Evolutionary conservation across 805 yeast genomes (phyloP).

Genomic region (Metschnikowia bowlesiae): DNA sequence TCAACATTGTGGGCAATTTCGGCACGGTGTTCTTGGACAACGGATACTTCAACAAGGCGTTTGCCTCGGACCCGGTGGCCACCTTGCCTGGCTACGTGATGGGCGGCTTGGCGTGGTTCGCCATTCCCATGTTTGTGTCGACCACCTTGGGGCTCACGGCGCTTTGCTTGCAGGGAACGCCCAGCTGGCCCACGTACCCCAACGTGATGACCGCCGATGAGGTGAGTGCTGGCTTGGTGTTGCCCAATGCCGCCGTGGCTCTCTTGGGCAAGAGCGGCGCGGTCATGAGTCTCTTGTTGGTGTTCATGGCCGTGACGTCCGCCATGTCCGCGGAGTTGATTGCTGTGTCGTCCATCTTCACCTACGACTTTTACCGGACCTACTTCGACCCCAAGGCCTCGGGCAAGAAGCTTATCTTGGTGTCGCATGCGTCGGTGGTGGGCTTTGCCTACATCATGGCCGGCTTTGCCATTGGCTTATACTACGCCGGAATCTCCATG

Average conservation of each 20-base stretch:
- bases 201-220: constrained; percentile 58
- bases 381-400: constrained; percentile 75
- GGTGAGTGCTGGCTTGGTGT: constrained; percentile 75
- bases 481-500: constrained; percentile 79
- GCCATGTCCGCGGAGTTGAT: constrained; percentile 90
- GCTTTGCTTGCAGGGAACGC: constrained; percentile 62
- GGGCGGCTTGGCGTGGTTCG: constrained; percentile 90
- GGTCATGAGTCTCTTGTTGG: constrained; percentile 69
- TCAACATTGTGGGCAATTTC: constrained; percentile 81
- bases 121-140: constrained; percentile 78
- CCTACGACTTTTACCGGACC: constrained; percentile 80
- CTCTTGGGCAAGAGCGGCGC: constrained; percentile 87
- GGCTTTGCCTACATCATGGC: constrained; percentile 61
- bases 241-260: constrained; percentile 78
- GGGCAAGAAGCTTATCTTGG: constrained; percentile 65
- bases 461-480: constrained; percentile 76
- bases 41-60: constrained; percentile 87
- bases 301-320: constrained; percentile 90
- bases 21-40: constrained; percentile 85
- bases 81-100: constrained; percentile 83
- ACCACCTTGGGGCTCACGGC: constrained; percentile 88
- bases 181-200: constrained; percentile 80
- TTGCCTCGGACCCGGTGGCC: constrained; percentile 78
- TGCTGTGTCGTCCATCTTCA: constrained; percentile 79
- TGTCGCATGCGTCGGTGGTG: constrained; percentile 66